Conservation (phyloP, 331 rosid species). For the Quercus tomentella region DNA sequence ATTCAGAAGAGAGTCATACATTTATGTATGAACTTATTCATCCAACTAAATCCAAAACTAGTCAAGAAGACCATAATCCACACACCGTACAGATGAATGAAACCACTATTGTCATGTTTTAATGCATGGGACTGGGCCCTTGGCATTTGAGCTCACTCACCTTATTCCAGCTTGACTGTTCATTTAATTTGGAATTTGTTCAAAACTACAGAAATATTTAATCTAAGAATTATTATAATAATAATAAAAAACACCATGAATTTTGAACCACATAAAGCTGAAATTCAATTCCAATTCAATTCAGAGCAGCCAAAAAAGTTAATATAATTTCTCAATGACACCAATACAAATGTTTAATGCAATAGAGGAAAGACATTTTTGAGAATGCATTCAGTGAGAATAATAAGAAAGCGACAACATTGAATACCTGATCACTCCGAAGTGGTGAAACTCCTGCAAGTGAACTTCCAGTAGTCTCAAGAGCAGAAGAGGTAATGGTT, state of each 20-base stretch:
- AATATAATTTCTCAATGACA: background rate
- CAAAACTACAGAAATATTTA: background rate
- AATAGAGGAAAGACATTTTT: background rate
- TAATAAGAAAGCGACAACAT: conserved; percentile 11
- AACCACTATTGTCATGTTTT: background rate
- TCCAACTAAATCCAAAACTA: background rate
- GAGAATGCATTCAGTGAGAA: conserved; percentile 14
- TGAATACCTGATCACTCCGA: conserved; percentile 32
- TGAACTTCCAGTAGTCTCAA: conserved; percentile 40
- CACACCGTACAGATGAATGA: background rate
- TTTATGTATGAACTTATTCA: background rate
- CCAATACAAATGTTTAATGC: conserved; percentile 5
- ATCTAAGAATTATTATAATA: background rate
- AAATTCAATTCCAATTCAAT: background rate
- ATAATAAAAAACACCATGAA: background rate
- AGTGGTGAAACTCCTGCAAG: conserved; percentile 6
- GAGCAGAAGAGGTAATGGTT: conserved; percentile 36
- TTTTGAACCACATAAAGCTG: background rate
- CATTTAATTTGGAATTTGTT: background rate
- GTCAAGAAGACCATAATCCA: background rate
- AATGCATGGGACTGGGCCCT: background rate
- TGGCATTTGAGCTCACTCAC: background rate
- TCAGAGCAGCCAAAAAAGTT: conserved; percentile 6
- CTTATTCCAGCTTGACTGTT: background rate
- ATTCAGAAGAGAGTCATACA: background rate